These are phyloP conservation scores for Nitzschia sp. DNA, from an alignment of 108 stramenopile species.

Conservation along the genomic window DNA sequence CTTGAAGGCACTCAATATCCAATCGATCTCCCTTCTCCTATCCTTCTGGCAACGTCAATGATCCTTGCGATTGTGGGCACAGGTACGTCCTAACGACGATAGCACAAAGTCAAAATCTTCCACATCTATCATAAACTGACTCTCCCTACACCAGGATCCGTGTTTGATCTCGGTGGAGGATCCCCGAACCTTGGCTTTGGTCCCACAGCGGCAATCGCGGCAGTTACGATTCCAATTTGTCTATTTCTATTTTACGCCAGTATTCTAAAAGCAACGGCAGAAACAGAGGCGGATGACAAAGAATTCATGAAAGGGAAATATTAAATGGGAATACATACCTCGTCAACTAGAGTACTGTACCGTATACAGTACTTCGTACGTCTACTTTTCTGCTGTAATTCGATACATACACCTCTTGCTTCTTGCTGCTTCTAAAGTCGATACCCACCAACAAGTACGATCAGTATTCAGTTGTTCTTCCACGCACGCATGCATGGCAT, in stretches of 20 bases:
- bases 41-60: constrained; percentile 77
- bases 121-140: background rate
- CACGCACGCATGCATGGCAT: no score
- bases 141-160: constrained; percentile 50
- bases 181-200: constrained; percentile 48
- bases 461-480: no score
- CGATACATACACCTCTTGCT: no score
- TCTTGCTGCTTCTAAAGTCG: no score
- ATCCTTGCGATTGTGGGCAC: constrained; percentile 69
- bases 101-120: no score
- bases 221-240: constrained; percentile 52
- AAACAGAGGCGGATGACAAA: constrained; percentile 85
- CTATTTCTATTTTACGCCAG: constrained; percentile 78
- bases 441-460: no score
- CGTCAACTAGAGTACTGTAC: background rate
- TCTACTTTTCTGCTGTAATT: no score
- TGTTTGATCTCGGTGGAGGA: constrained; percentile 65
- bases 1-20: constrained; percentile 46
- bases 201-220: constrained; percentile 51
- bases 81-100: constrained; percentile 35
- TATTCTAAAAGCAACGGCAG: constrained; percentile 70
- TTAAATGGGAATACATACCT: background rate
- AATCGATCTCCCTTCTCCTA: constrained; percentile 70
- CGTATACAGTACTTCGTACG: no score
- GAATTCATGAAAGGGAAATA: constrained; percentile 39